Percentiles rank a stretch among this genome's conserved stretches.
Conservation (phyloP, 495 filamentous ascomycete genomes). For the Neurospora sp. region DNA sequence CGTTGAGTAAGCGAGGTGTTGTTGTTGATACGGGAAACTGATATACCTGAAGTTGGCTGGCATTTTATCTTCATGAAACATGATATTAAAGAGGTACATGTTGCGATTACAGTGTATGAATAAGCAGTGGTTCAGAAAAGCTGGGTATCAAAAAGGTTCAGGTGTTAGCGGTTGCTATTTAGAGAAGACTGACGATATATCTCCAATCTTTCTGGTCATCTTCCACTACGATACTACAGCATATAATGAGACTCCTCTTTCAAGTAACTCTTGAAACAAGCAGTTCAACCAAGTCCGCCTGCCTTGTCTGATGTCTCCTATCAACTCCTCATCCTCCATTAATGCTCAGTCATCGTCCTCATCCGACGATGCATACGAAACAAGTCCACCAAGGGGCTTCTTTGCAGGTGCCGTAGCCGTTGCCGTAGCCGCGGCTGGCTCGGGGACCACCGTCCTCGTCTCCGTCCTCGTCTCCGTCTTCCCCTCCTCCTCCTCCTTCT, state of each 20-base stretch:
- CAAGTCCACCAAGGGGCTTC: slow-evolving; percentile 14
- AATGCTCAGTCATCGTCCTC: slow-evolving; percentile 18
- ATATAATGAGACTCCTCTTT: slow-evolving; percentile 5
- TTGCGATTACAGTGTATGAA: slow-evolving; percentile 1
- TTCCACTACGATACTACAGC: neutral
- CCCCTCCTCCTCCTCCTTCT: neutral
- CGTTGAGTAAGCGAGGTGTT: slow-evolving; percentile 6
- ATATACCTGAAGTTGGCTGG: neutral
- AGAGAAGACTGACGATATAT: neutral
- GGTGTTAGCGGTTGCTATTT: neutral
- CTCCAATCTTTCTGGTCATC: neutral
- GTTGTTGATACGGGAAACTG: neutral
- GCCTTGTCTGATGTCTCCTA: neutral
- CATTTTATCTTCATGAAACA: neutral
- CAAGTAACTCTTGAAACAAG: neutral
- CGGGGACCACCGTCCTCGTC: slow-evolving; percentile 8
- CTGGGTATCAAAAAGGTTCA: neutral
- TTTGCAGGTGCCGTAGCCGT: neutral
- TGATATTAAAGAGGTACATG: neutral
- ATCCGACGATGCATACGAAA: slow-evolving; percentile 20
- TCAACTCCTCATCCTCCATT: neutral
- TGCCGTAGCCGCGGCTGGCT: neutral
- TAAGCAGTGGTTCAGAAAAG: slow-evolving; percentile 1
- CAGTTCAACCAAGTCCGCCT: neutral
- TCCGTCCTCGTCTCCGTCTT: slow-evolving; percentile 10